Evolutionary conservation across 768 basidiomycete species (phyloP).

Genomic region (Heimioporus sp.): DNA sequence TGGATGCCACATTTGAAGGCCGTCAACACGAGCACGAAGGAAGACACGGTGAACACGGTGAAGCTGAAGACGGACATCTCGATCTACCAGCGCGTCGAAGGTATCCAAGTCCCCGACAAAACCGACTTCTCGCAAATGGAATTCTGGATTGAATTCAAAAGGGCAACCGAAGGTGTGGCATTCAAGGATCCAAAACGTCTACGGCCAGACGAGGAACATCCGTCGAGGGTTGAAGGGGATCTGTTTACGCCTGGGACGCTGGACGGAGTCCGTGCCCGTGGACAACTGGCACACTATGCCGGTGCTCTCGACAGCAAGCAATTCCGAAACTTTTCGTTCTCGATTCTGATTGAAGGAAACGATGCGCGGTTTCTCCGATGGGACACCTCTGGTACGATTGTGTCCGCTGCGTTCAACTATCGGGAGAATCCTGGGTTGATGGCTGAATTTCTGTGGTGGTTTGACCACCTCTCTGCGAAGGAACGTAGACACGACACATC

Average conservation of each 20-base stretch:
- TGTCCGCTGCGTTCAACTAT: no score
- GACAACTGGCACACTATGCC: slow-evolving; percentile 26
- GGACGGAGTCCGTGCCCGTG: neutral
- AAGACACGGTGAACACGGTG: no score
- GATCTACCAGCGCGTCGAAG: neutral
- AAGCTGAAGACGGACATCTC: slow-evolving; percentile 1
- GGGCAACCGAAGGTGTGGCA: neutral
- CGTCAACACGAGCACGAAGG: no score
- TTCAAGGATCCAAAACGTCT: neutral
- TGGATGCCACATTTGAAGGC: no score
- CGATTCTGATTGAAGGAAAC: slow-evolving; percentile 23
- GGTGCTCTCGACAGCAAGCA: slow-evolving; percentile 23
- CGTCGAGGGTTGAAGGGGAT: neutral
- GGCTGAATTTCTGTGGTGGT: no score
- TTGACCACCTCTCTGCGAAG: no score
- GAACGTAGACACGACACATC: no score
- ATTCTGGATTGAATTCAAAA: slow-evolving; percentile 10
- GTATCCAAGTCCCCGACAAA: neutral
- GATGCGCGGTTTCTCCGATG: slow-evolving; percentile 32
- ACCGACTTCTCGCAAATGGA: slow-evolving; percentile 2
- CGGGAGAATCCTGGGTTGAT: neutral
- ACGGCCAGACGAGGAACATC: neutral
- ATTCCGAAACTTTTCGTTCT: slow-evolving; percentile 32
- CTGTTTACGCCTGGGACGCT: neutral
- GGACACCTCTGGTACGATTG: slow-evolving; percentile 32